A percentile compares a stretch with the other conserved stretches of the same genome.
These are phyloP conservation scores for Hyaloperonospora arabidopsidis DNA, from an alignment of 352 stramenopile genomes.

Conservation along the genomic window DNA sequence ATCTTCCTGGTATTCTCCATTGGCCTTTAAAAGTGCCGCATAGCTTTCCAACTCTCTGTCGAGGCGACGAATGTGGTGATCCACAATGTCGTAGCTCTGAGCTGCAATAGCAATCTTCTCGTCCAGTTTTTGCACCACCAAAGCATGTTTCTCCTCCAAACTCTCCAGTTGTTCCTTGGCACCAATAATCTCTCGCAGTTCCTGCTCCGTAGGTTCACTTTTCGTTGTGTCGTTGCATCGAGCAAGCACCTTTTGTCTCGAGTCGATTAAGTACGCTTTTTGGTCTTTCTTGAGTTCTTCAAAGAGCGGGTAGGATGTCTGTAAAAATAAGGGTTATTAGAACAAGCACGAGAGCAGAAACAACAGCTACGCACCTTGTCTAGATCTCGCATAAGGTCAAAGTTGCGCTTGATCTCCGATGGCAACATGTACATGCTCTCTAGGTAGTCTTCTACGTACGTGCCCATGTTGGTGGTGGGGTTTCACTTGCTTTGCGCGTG, in stretches of 20 bases:
- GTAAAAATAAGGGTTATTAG: conserved; percentile 1
- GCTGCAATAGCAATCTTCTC: conserved; percentile 84
- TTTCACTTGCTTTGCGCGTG: conserved; percentile 7
- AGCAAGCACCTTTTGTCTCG: conserved; percentile 53
- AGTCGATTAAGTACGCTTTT: conserved; percentile 46
- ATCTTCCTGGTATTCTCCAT: conserved; percentile 77
- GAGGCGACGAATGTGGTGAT: conserved; percentile 78
- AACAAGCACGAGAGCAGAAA: background rate
- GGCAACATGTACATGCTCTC: conserved; percentile 87
- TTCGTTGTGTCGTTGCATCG: conserved; percentile 43
- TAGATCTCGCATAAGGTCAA: conserved; percentile 83
- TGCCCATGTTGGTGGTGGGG: conserved; percentile 46
- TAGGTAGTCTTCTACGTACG: conserved; percentile 81
- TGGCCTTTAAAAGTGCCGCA: conserved; percentile 55
- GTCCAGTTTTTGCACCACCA: conserved; percentile 79
- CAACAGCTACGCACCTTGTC: conserved; percentile 49
- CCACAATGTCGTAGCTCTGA: conserved; percentile 81
- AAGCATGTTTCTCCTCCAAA: conserved; percentile 52
- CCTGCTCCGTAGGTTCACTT: conserved; percentile 49
- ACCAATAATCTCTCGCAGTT: conserved; percentile 61
- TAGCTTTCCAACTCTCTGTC: conserved; percentile 76
- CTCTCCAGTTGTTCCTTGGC: conserved; percentile 37
- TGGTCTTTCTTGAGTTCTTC: conserved; percentile 66
- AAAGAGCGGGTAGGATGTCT: conserved; percentile 73
- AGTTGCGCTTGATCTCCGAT: conserved; percentile 86